Percentiles rank a stretch among this genome's conserved stretches.
These are phyloP conservation scores for Colletotrichum brevisporum DNA, from an alignment of 2,329 filamentous ascomycete genomes.

Conservation along the genomic window DNA sequence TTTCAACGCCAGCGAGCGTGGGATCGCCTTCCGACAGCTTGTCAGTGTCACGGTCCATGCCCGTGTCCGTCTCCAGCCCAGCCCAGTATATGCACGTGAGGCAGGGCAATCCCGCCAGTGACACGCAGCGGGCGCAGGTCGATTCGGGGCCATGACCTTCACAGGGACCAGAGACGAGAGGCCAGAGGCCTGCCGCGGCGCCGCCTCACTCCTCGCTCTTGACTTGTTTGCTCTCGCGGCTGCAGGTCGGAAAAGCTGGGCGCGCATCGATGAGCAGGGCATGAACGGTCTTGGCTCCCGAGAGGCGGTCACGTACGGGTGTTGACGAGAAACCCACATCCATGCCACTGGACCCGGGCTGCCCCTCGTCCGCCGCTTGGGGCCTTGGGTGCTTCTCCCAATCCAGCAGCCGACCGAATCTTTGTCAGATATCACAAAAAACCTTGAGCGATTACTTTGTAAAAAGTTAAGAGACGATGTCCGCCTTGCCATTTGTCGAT, in stretches of 20 bases:
- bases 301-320: slow-evolving; percentile 18
- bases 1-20: slow-evolving; percentile 14
- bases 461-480: not conserved
- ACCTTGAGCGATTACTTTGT: slow-evolving; percentile 8
- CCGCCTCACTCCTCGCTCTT: slow-evolving; percentile 12
- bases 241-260: not conserved
- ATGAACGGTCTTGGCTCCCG: slow-evolving; percentile 20
- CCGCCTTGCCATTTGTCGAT: slow-evolving; percentile 11
- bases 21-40: slow-evolving; percentile 2
- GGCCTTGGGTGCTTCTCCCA: slow-evolving; percentile 5
- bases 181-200: too few species aligned
- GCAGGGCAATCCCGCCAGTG: slow-evolving; percentile 1
- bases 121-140: slow-evolving; percentile 10
- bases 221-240: slow-evolving; percentile 5
- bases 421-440: slow-evolving; percentile 40
- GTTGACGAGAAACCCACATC: slow-evolving; percentile 35
- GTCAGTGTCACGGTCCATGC: slow-evolving; percentile 18
- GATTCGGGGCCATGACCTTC: not conserved
- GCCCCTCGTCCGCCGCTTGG: slow-evolving; percentile 11
- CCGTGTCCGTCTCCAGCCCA: slow-evolving; percentile 1
- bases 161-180: not conserved
- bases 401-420: slow-evolving; percentile 18
- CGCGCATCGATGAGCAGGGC: slow-evolving; percentile 8
- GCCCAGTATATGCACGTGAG: not conserved
- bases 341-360: slow-evolving; percentile 29